phyloP scores from a whole-genome alignment of 1,139 yeast genomes.

The Pichia inconspicua region DNA sequence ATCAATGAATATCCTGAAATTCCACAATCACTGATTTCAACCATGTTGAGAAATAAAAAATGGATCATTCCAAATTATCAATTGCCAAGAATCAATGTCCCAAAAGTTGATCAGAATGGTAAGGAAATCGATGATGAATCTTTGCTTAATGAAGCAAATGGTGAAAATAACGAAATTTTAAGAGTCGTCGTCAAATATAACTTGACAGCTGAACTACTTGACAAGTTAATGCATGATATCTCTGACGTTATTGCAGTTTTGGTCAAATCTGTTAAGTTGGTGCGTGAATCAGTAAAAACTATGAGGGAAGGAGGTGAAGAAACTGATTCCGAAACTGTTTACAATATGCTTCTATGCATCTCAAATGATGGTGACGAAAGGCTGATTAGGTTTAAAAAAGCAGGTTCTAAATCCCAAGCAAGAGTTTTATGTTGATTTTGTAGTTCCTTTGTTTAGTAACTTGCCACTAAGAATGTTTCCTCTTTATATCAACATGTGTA shows the following conservation, averaged over 20 bases:
- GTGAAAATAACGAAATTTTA: constrained; percentile 53
- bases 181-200: constrained; percentile 79
- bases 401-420: constrained; percentile 15
- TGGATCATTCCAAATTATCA: constrained; percentile 89
- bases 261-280: constrained; percentile 34
- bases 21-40: constrained; percentile 75
- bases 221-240: constrained; percentile 62
- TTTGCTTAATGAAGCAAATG: constrained; percentile 21
- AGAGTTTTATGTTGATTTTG: constrained; percentile 45
- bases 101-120: constrained; percentile 10
- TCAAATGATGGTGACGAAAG: constrained; percentile 33
- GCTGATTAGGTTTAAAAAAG: constrained; percentile 22
- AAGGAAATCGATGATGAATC: constrained; percentile 10
- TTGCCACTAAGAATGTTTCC: background rate
- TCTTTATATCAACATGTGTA: no score
- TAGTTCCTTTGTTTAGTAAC: background rate
- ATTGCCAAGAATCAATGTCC: constrained; percentile 42
- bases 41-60: constrained; percentile 70
- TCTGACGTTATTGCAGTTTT: constrained; percentile 50
- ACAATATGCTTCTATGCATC: constrained; percentile 31
- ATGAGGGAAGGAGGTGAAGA: constrained; percentile 16
- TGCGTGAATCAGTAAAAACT: constrained; percentile 25
- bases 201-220: constrained; percentile 63
- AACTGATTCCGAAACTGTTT: constrained; percentile 25
- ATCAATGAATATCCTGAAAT: constrained; percentile 60